Base-by-base conservation (phyloP, 202 grass and related monocot species). In the Panicum virgatum region DNA sequence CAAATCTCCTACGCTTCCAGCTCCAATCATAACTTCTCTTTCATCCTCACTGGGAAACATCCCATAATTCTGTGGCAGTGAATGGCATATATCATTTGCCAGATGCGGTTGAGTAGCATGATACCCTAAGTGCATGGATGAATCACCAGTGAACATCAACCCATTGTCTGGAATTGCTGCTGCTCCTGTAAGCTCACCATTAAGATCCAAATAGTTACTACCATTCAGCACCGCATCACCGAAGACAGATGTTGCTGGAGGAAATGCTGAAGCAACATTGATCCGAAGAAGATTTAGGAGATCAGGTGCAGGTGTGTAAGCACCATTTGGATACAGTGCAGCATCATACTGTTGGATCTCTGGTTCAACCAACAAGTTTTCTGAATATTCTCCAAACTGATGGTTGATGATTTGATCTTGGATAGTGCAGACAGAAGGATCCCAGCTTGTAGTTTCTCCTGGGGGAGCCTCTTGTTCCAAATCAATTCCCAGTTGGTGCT, bases 261-360 rank as follows among this genome's bases (percentile, higher is more conserved):
- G 84, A 58, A 87, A 84, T 69, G 58, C 84, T 54, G 87, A 69
- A 73, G 69, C 51, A 13, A 62, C 40, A 14, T 78, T 87, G 77
- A 80, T 83, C 56, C 93, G 84, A 38, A 97, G 73, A 65, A 97
- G 74, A 81, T 91, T 97, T 59, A 97, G 82, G 57, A 97, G 67
- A 87, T 93, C 94, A 29, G 86, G 78, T 39, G 87, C 83, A 38
- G 76, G 62, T 69, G 82, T 74, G 78, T 87, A 91, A 38, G 61
- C 62, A 73, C 70, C 53, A 62, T 88, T 83, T 45, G 72, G 73
- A 73, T 76, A 88, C 38, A 78, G 38, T 58, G 62, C 56, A 66
- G n/a, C 54, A 58, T 89, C 90, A 64, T 88, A 91, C 57, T 90
- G 80, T 57, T 87, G 78, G 30, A 92, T 53, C 39, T 89, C 58